These are phyloP conservation scores for Geranomyces michiganensis DNA, from an alignment of 192 early-diverging fungal genomes.

Conservation along the genomic window DNA sequence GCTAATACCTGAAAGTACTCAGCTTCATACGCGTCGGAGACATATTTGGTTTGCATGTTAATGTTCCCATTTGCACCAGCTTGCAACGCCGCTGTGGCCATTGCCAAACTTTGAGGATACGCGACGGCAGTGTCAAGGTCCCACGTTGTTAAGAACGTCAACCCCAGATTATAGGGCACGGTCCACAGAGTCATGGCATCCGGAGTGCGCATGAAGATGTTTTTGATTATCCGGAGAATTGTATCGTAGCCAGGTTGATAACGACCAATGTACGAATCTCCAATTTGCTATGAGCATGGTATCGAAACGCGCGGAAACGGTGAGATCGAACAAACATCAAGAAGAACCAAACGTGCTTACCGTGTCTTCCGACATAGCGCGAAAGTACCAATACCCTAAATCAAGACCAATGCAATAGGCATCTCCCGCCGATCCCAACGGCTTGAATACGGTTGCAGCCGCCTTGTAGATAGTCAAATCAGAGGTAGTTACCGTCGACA, in stretches of 20 bases:
- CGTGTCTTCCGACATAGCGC: conserved; percentile 15
- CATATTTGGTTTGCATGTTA: conserved; percentile 18
- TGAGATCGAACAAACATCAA: too few species aligned
- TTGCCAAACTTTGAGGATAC: neutral
- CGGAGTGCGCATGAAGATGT: neutral
- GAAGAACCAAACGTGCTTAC: neutral
- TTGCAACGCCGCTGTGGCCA: conserved; percentile 1
- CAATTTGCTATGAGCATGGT: neutral
- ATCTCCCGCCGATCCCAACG: neutral
- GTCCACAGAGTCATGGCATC: neutral
- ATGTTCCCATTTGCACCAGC: conserved; percentile 5
- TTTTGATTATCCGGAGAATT: conserved; percentile 7
- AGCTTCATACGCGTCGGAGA: conserved; percentile 1
- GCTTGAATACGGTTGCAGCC: neutral
- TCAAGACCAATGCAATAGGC: neutral
- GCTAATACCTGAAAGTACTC: neutral
- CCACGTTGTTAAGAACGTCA: conserved; percentile 9
- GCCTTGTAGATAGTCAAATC: neutral
- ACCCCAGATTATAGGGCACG: neutral
- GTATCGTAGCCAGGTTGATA: conserved; percentile 5
- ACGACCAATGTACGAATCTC: neutral
- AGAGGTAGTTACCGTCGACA: neutral
- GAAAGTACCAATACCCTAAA: conserved; percentile 8
- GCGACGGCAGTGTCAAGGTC: conserved; percentile 8
- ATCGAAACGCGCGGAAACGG: neutral